Evolutionary conservation across 306 rosid species (phyloP).

Genomic region (Morella rubra): DNA sequence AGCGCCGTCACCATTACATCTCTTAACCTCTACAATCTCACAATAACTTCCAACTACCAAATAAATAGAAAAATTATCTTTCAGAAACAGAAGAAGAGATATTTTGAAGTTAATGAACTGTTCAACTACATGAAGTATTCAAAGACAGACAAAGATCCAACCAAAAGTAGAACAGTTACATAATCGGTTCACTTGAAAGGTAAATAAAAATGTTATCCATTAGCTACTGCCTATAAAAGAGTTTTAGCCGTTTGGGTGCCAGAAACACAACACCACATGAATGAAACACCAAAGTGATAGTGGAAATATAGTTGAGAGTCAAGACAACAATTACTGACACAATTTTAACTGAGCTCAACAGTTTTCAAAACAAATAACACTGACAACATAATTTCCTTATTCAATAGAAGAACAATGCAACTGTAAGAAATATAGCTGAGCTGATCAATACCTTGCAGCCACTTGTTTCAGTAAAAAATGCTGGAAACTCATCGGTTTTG

Average conservation of each 20-base stretch:
- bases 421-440: not conserved
- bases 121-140: not conserved
- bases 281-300: not conserved
- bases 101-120: not conserved
- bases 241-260: not conserved
- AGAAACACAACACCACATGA: not conserved
- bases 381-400: not conserved
- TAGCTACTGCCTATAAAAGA: not conserved
- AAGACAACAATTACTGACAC: not conserved
- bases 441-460: constrained; percentile 69
- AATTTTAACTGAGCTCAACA: not conserved
- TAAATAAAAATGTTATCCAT: not conserved
- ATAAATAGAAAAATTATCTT: not conserved
- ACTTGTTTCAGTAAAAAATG: constrained; percentile 84
- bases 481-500: constrained; percentile 86
- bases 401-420: not conserved
- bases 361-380: not conserved
- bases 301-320: not conserved
- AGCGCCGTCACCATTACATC: not conserved
- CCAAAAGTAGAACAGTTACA: not conserved
- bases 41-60: not conserved
- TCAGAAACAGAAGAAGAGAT: not conserved
- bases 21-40: not conserved
- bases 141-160: not conserved
- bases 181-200: not conserved